These are phyloP conservation scores for Laburnicola sp. DNA, from an alignment of 2,329 filamentous ascomycete species.

Conservation along the genomic window DNA sequence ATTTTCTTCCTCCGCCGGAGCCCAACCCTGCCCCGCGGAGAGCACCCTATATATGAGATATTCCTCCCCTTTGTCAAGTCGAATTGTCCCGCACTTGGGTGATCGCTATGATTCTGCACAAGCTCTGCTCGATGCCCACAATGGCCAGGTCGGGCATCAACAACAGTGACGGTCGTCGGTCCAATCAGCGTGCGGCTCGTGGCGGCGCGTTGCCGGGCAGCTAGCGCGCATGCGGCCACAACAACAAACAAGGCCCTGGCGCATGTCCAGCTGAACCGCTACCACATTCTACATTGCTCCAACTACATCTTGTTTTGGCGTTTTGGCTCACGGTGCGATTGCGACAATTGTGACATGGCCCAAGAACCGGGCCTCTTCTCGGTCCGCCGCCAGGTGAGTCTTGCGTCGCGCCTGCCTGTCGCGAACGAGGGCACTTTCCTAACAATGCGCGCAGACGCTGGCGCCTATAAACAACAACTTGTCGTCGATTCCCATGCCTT, in stretches of 20 bases:
- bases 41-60: conserved; percentile 13
- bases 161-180: conserved; percentile 5
- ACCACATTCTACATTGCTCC: not conserved
- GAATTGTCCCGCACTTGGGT: not conserved
- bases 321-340: conserved; percentile 5
- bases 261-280: conserved; percentile 8
- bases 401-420: conserved; percentile 18
- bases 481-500: conserved; percentile 79
- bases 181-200: conserved; percentile 19
- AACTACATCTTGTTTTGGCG: not conserved
- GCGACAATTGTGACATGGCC: conserved; percentile 32
- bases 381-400: conserved; percentile 84
- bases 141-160: not conserved
- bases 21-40: conserved; percentile 3
- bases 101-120: not conserved
- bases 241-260: conserved; percentile 35
- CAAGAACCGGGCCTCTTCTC: conserved; percentile 72
- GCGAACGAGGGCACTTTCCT: conserved; percentile 14
- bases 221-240: conserved; percentile 23
- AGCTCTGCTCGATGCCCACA: not conserved
- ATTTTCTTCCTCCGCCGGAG: conserved; percentile 18
- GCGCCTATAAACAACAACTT: conserved; percentile 82
- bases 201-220: conserved; percentile 22
- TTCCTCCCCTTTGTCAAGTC: conserved; percentile 14
- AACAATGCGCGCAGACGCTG: conserved; percentile 66